Percentiles rank a stretch among this genome's conserved stretches.
These are phyloP conservation scores for Aspergillus cejpii DNA, from an alignment of 2,329 filamentous ascomycete species.

Conservation along the genomic window DNA sequence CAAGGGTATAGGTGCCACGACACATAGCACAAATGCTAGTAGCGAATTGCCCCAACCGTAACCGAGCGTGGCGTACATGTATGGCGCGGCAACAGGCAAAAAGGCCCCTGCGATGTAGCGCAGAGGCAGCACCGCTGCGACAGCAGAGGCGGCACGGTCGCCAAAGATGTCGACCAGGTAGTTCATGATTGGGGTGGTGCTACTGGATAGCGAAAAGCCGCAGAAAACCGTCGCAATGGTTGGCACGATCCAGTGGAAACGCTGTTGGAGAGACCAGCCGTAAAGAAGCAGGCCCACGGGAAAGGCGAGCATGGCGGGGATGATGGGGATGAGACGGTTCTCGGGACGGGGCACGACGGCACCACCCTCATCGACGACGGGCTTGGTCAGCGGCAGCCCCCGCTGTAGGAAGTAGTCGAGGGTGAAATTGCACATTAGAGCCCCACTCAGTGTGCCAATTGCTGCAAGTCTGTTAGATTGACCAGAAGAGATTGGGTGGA, in stretches of 20 bases:
- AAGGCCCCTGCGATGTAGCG: slow-evolving; percentile 3
- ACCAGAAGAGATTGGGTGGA: not conserved
- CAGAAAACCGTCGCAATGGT: slow-evolving; percentile 1
- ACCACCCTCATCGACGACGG: not conserved
- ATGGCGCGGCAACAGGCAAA: slow-evolving; percentile 3
- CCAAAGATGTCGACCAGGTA: slow-evolving; percentile 5
- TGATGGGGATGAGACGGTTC: slow-evolving; percentile 3
- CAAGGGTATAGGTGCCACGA: not conserved
- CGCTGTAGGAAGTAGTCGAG: slow-evolving; percentile 5
- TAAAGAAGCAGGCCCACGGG: slow-evolving; percentile 3
- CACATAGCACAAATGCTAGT: slow-evolving; percentile 1
- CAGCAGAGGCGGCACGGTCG: slow-evolving; percentile 3
- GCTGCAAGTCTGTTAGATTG: not conserved
- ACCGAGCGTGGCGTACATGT: slow-evolving; percentile 2
- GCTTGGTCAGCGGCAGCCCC: not conserved
- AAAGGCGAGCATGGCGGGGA: slow-evolving; percentile 5
- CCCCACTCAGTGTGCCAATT: slow-evolving; percentile 3
- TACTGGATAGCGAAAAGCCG: slow-evolving; percentile 4
- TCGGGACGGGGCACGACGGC: not conserved
- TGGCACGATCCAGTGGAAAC: slow-evolving; percentile 1
- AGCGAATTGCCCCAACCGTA: slow-evolving; percentile 8
- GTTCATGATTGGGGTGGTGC: slow-evolving; percentile 6
- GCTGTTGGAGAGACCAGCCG: slow-evolving; percentile 2
- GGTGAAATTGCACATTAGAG: slow-evolving; percentile 4
- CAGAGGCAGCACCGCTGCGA: slow-evolving; percentile 3